These are phyloP conservation scores for Incumbomyces lentus DNA, from an alignment of 2,329 filamentous ascomycete genomes.

Conservation along the genomic window DNA sequence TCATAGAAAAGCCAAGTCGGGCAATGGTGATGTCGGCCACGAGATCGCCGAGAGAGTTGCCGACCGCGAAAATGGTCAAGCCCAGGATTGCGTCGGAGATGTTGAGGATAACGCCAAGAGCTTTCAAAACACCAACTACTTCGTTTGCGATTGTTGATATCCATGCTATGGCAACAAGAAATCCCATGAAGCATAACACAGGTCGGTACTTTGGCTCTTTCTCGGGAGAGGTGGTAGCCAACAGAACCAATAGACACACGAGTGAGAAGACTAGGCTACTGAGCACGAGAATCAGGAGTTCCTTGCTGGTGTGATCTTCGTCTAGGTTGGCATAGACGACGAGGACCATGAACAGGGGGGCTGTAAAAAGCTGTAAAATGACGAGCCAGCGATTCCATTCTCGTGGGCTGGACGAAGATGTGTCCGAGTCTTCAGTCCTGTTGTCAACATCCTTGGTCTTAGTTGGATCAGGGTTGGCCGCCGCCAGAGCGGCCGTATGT, in stretches of 20 bases:
- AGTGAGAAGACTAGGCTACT: slow-evolving; percentile 60
- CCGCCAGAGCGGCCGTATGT: slow-evolving; percentile 9
- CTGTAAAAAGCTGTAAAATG: slow-evolving; percentile 72
- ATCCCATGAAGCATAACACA: slow-evolving; percentile 77
- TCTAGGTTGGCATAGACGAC: slow-evolving; percentile 54
- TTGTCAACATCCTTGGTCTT: slow-evolving; percentile 17
- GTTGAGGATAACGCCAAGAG: slow-evolving; percentile 78
- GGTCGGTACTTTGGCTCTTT: slow-evolving; percentile 64
- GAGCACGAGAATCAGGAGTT: slow-evolving; percentile 48
- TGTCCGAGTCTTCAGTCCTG: slow-evolving; percentile 25
- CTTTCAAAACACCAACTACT: slow-evolving; percentile 89
- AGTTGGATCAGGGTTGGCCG: slow-evolving; percentile 28
- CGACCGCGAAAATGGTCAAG: slow-evolving; percentile 89
- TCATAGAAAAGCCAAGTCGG: slow-evolving; percentile 85
- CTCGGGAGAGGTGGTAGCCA: slow-evolving; percentile 57
- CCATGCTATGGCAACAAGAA: slow-evolving; percentile 86
- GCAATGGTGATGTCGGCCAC: slow-evolving; percentile 93
- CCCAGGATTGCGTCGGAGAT: slow-evolving; percentile 86
- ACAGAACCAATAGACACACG: slow-evolving; percentile 53
- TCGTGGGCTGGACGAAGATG: slow-evolving; percentile 25
- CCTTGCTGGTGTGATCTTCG: slow-evolving; percentile 32
- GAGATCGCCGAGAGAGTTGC: slow-evolving; percentile 87
- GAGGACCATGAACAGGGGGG: slow-evolving; percentile 70
- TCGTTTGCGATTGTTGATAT: slow-evolving; percentile 92
- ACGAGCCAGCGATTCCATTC: slow-evolving; percentile 91